Evolutionary conservation across 257 asterid genomes (phyloP).

Genomic region (Verbena officinalis): DNA sequence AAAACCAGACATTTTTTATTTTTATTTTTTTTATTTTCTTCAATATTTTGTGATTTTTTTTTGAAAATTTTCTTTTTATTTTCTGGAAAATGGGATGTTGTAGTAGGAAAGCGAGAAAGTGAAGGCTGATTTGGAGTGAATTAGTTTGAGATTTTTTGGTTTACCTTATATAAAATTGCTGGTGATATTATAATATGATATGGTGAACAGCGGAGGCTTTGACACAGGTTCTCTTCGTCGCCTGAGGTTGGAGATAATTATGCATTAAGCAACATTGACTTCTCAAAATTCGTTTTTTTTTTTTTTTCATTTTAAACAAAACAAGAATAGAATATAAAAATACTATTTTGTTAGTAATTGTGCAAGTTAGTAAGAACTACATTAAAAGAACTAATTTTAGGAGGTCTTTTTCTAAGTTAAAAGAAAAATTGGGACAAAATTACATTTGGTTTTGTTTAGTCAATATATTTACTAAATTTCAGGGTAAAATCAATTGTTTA

Average conservation of each 20-base stretch:
- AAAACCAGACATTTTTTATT: conserved; percentile 28
- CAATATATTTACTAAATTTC: too few relatives aligned
- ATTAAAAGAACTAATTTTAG: too few relatives aligned
- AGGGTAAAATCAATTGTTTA: too few relatives aligned
- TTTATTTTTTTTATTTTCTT: neutral
- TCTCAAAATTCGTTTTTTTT: too few relatives aligned
- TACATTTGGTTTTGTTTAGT: too few relatives aligned
- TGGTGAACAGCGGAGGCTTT: neutral
- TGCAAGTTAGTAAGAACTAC: too few relatives aligned
- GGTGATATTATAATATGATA: conserved; percentile 2
- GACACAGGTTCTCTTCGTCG: neutral
- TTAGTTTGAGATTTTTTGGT: neutral
- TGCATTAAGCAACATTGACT: too few relatives aligned
- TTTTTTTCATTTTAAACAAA: too few relatives aligned
- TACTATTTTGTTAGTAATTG: too few relatives aligned
- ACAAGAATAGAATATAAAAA: too few relatives aligned
- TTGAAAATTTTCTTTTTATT: neutral
- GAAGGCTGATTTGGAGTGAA: neutral
- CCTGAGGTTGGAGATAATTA: neutral
- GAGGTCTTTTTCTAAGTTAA: too few relatives aligned
- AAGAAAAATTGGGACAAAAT: too few relatives aligned
- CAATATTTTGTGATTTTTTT: neutral
- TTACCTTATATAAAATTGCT: neutral
- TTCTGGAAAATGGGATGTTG: conserved; percentile 8
- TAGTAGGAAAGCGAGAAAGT: neutral